Evolutionary conservation across 805 yeast genomes (phyloP), one percentile per base, ranked within the genome.

Genomic region (Metschnikowia baotianmanensis): DNA sequence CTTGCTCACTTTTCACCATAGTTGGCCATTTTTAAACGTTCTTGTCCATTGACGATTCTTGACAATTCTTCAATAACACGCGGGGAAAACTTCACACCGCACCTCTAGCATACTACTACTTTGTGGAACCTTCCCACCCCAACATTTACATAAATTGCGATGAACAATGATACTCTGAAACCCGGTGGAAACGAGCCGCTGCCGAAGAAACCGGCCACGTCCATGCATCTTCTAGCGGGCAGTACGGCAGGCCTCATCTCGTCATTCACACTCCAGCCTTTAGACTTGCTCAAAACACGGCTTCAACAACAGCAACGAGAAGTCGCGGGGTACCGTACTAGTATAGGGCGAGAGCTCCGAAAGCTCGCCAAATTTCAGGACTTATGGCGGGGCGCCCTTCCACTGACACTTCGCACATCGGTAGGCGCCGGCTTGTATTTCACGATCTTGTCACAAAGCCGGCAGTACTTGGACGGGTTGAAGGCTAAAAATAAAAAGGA

Each of bases 341-440:
- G 67, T 10, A 50, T 70, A 34, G 19, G 71, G 11, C 65, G 60
- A 39, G 74, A 74, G 34, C 50, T 83, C 8, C 61, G 63, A 48
- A 72, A 68, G 41, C 54, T 70, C 30, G 57, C 66, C 32, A 60
- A 67, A 16, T 41, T 71, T 19, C 59, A 58, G 34, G 79, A 82
- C 37, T 68, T 90, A 28, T 93, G 99, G 99, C 74, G 96, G 40
- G 99, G 99, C 0, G 91, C 96, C 0, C 54, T 89, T 27, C 96
- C 99, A 0, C 86, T 96, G 16, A 89, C 95, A 0, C 53, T 91
- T 19, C 72, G 99, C 45, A 91, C 96, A 0, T 87, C 96, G 0
- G 69, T 87, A 10, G 99, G 99, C 0, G 84, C 95, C 31, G 96
- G 93, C 0, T 63, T 93, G 24, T 93, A 93, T 55, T 71, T 93